Evolutionary conservation across 148 eudicot genomes (phyloP), one percentile per base, ranked within the genome.

Genomic region (Cornus suecica): DNA sequence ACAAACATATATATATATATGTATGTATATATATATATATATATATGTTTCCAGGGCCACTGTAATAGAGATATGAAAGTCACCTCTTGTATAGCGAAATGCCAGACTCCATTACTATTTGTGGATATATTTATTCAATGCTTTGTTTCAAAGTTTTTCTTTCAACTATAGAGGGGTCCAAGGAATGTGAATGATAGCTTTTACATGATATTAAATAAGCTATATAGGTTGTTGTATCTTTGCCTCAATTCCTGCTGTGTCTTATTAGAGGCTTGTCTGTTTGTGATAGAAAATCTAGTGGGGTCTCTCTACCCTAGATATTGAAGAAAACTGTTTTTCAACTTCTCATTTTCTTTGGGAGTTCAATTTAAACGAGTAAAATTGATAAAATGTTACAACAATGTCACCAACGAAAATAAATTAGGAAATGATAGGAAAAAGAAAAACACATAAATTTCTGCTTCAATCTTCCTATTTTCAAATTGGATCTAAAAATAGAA

Each of bases 21-120:
- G 9, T 41, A 41, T 41, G 9, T 41, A 41, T 41, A 41, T 41
- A 41, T 41, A 41, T 41, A 41, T 41, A 41, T 41, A 41, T 41
- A 41, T 41, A 41, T 41, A 9, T n/a, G 4, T 18, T 66, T 68
- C 27, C 56, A 68, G 66, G 67, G 24, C 8, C 37, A 62, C n/a
- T 69, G 66, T 77, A 56, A 41, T 61, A 48, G 32, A 73, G 32
- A 73, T 42, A 56, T 67, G 77, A 78, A 73, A 70, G 72, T 68
- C 61, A 78, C 72, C 69, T 74, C 27, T 52, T 27, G 23, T 34
- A 26, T 66, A 75, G 20, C 8, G 41, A 34, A 34, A 34, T 2
- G 41, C 41, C 0, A 34, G 26, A 72, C 65, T 65, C 64, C 81
- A 78, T 72, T 34, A 48, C 54, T 48, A 48, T 48, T 64, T 5